These are phyloP conservation scores for Plasmopara viticola DNA, from an alignment of 352 stramenopile genomes.

Conservation along the genomic window DNA sequence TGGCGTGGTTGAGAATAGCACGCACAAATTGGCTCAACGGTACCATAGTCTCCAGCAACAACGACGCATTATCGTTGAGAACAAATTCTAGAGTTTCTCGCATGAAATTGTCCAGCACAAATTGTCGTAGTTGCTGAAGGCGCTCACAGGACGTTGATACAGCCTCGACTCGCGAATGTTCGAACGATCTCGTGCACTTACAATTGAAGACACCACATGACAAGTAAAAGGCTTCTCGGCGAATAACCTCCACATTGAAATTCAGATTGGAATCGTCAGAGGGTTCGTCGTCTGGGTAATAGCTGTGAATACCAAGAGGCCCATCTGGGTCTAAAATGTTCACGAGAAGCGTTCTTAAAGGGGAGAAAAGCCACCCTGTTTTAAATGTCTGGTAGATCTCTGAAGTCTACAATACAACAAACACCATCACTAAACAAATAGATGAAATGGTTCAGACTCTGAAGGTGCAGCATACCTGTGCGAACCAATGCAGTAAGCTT, in stretches of 20 bases:
- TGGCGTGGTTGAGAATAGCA: conserved; percentile 58
- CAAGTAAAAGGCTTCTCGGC: conserved; percentile 75
- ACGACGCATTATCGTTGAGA: conserved; percentile 9
- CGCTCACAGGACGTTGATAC: conserved; percentile 8
- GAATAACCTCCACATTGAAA: conserved; percentile 43
- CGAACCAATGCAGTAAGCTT: conserved; percentile 77
- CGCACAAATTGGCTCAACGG: conserved; percentile 63
- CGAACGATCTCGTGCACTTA: conserved; percentile 53
- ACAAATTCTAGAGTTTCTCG: conserved; percentile 39
- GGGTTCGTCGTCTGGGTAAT: conserved; percentile 51
- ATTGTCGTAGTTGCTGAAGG: conserved; percentile 41
- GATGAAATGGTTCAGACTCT: background rate
- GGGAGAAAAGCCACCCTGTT: conserved; percentile 46
- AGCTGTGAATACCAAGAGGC: conserved; percentile 71
- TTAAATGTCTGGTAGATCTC: conserved; percentile 77
- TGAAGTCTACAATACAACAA: conserved; percentile 41
- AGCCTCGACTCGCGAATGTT: conserved; percentile 31
- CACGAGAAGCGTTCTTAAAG: conserved; percentile 59
- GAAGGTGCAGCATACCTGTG: conserved; percentile 38
- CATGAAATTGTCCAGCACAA: conserved; percentile 57
- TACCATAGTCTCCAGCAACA: conserved; percentile 54
- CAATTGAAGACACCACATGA: conserved; percentile 67
- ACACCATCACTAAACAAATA: background rate
- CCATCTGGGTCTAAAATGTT: conserved; percentile 78
- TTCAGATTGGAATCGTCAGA: conserved; percentile 2